Conservation (phyloP, 208 protist genomes). For the Acanthamoeba quina region DNA sequence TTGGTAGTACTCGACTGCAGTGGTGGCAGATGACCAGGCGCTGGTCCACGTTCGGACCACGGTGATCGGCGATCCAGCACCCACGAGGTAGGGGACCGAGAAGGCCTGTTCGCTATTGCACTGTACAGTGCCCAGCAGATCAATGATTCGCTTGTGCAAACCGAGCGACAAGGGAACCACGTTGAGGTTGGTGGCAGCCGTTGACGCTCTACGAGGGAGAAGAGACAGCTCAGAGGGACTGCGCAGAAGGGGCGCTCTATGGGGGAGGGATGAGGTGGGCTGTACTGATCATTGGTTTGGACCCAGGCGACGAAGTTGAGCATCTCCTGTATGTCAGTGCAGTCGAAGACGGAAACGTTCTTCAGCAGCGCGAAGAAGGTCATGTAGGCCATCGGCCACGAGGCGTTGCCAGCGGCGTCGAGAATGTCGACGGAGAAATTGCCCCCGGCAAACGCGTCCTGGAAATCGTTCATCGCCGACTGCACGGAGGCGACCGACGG, state of each 20-base stretch:
- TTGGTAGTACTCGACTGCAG: background rate
- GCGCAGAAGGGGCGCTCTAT: background rate
- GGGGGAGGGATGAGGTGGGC: background rate
- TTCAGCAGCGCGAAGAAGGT: background rate
- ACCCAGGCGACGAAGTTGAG: conserved; percentile 33
- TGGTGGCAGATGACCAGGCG: background rate
- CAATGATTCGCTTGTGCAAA: background rate
- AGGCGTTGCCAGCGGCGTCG: background rate
- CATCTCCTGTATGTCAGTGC: conserved; percentile 19
- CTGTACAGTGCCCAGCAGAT: background rate
- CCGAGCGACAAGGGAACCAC: background rate
- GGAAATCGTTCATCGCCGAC: conserved; percentile 38
- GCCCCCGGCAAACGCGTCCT: background rate
- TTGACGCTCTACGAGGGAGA: background rate
- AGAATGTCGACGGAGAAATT: conserved; percentile 42
- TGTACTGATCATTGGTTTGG: conserved; percentile 1
- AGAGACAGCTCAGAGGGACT: background rate
- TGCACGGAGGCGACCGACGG: background rate
- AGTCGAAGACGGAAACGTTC: background rate
- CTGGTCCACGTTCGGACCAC: background rate
- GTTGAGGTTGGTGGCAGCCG: background rate
- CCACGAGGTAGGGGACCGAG: background rate
- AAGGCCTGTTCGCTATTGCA: background rate
- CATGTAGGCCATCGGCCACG: conserved; percentile 58
- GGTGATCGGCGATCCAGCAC: background rate